Evolutionary conservation across 768 basidiomycete genomes (phyloP).

Genomic region (Calocera viscosa): DNA sequence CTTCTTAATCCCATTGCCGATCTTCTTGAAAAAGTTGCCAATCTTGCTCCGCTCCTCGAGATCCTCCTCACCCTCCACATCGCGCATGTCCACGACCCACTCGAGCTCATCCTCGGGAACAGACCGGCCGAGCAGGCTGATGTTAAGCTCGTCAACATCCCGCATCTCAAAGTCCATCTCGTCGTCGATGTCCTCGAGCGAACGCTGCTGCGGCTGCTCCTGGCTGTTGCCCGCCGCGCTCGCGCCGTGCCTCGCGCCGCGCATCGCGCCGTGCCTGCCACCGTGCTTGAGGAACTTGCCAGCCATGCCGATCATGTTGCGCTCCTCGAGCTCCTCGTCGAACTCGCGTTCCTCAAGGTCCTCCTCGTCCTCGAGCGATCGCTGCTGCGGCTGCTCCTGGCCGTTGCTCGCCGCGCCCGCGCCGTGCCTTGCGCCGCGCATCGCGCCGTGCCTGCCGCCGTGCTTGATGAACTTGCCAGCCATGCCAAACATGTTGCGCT

Average conservation of each 20-base stretch:
- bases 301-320: background rate
- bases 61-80: background rate
- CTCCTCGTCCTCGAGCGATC: background rate
- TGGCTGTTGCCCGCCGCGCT: background rate
- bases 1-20: background rate
- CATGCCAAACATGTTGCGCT: background rate
- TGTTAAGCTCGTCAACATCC: background rate
- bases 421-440: background rate
- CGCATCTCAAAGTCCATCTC: background rate
- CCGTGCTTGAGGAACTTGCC: background rate
- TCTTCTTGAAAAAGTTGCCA: background rate
- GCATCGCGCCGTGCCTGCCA: background rate
- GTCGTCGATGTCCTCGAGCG: constrained; percentile 3
- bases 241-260: background rate
- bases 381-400: background rate
- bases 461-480: background rate
- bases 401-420: background rate
- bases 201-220: background rate
- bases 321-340: background rate
- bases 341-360: constrained; percentile 1
- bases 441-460: background rate
- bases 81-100: background rate
- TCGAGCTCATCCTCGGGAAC: background rate
- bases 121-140: background rate
- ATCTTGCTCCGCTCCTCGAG: background rate